Evolutionary conservation across 83 land plant species (phyloP).

Genomic region (Thuja plicata): DNA sequence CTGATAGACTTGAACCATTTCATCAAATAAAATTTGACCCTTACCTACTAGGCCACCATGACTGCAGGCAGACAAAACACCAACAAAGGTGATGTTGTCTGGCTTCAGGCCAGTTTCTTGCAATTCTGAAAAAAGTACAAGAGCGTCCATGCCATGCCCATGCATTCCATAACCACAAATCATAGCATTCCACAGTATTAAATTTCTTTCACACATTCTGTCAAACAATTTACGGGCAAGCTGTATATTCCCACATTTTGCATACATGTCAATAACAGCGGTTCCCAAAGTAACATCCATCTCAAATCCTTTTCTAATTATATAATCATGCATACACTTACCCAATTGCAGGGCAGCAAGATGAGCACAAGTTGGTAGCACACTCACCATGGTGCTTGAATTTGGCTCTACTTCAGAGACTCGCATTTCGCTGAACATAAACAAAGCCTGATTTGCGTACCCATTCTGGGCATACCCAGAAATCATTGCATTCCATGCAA

Average conservation of each 20-base stretch:
- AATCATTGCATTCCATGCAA: constrained; percentile 21
- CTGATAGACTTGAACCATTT: background rate
- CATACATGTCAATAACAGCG: background rate
- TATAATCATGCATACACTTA: background rate
- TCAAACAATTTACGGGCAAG: background rate
- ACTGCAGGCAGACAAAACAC: background rate
- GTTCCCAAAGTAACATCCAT: background rate
- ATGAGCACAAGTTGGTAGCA: background rate
- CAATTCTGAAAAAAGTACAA: background rate
- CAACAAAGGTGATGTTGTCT: background rate
- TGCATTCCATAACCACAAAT: background rate
- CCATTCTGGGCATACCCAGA: background rate
- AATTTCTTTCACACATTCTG: background rate
- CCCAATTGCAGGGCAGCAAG: background rate
- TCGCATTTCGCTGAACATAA: background rate
- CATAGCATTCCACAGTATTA: background rate
- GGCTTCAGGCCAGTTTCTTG: background rate
- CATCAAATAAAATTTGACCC: background rate
- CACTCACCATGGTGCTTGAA: background rate
- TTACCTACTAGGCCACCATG: background rate
- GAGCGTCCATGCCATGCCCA: background rate
- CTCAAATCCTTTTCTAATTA: background rate
- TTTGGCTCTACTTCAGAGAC: background rate
- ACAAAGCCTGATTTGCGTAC: background rate
- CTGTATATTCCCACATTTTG: background rate